phyloP scores from a whole-genome alignment of 352 stramenopile species.

The Phytopythium oedochilum region DNA sequence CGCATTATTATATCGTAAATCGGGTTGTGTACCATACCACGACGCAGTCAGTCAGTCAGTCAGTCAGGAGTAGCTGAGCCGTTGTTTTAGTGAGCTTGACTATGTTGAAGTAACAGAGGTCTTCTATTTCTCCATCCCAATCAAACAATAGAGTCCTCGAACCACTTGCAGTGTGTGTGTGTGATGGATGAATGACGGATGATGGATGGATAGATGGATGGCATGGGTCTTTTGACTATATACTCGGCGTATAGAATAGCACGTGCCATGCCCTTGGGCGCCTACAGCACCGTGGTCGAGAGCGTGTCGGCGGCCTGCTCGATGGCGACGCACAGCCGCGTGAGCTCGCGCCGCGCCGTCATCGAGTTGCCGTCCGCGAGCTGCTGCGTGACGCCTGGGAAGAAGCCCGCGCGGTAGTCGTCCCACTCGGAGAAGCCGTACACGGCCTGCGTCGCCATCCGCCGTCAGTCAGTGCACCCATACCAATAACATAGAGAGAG shows the following conservation, averaged over 20 bases:
- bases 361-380: slow-evolving; percentile 62
- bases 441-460: slow-evolving; percentile 31
- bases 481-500: too few relatives aligned
- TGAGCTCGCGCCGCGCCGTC: slow-evolving; percentile 74
- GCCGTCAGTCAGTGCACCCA: neutral
- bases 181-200: too few relatives aligned
- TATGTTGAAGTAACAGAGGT: neutral
- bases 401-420: slow-evolving; percentile 75
- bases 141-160: neutral
- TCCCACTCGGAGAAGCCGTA: slow-evolving; percentile 85
- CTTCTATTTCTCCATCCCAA: too few relatives aligned
- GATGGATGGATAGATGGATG: too few relatives aligned
- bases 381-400: slow-evolving; percentile 70
- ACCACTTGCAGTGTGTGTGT: too few relatives aligned
- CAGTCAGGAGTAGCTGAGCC: too few relatives aligned
- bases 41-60: too few relatives aligned
- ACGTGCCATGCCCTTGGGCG: too few relatives aligned
- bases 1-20: neutral
- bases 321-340: slow-evolving; percentile 73
- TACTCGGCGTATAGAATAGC: too few relatives aligned
- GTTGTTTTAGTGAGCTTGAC: neutral
- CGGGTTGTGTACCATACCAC: neutral
- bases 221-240: too few relatives aligned
- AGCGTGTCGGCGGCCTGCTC: slow-evolving; percentile 73
- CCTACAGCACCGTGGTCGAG: slow-evolving; percentile 42